Evolutionary conservation across 768 basidiomycete genomes (phyloP).

Genomic region (Tubosaeta brunneosetosa): DNA sequence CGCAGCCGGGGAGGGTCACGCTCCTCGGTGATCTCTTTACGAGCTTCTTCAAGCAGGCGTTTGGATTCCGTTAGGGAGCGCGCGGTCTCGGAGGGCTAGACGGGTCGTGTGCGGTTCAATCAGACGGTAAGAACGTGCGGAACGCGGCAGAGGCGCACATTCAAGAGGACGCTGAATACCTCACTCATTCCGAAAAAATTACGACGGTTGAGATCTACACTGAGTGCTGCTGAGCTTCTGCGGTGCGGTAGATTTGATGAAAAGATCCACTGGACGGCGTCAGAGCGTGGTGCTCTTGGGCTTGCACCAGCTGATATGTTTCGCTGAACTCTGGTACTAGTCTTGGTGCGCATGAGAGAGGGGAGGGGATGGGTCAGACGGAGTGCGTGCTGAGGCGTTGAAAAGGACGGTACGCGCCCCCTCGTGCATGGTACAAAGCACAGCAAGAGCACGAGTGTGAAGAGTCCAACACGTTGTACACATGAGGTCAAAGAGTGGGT

Average conservation of each 20-base stretch:
- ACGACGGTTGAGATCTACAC: conserved; percentile 58
- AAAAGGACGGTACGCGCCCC: conserved; percentile 21
- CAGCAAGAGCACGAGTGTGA: conserved; percentile 33
- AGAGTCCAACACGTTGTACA: conserved; percentile 27
- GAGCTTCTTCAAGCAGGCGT: conserved; percentile 70
- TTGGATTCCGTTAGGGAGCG: conserved; percentile 77
- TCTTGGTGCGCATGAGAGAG: conserved; percentile 25
- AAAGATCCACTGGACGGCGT: conserved; percentile 69
- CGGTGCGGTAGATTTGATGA: conserved; percentile 65
- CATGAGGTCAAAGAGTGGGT: conserved; percentile 15
- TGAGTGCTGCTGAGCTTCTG: conserved; percentile 54
- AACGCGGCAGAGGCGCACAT: conserved; percentile 43
- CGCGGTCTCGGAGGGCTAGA: conserved; percentile 72
- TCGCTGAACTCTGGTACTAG: conserved; percentile 22
- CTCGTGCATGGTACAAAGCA: conserved; percentile 24
- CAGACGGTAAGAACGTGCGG: conserved; percentile 1
- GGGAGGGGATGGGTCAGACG: neutral
- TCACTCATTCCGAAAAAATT: conserved; percentile 80
- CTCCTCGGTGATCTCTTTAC: conserved; percentile 66
- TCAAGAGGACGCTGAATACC: conserved; percentile 67
- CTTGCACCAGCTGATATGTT: conserved; percentile 20
- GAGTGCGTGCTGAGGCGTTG: conserved; percentile 11
- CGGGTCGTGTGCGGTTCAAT: conserved; percentile 10
- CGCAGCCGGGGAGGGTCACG: conserved; percentile 62
- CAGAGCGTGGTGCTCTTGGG: conserved; percentile 29